Percentiles rank a stretch among this genome's conserved stretches.
Evolutionary conservation across 345 rosid species (phyloP).

Genomic region (Camelina neglecta): DNA sequence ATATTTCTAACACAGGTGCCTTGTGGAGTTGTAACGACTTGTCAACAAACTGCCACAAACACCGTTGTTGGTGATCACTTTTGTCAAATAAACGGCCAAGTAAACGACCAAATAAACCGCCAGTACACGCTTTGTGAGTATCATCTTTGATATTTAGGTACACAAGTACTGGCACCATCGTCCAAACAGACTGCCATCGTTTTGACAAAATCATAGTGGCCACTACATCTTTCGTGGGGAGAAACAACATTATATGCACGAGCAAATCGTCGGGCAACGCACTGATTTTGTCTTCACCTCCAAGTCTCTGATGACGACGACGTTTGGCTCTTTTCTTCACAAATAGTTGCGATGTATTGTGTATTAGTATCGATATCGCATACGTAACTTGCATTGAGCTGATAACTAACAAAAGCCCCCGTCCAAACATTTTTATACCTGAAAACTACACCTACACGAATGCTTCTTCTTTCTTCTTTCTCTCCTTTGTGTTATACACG

Average conservation of each 20-base stretch:
- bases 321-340: neutral
- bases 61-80: neutral
- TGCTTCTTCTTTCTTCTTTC: neutral
- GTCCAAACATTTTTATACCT: neutral
- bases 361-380: neutral
- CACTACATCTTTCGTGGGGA: neutral
- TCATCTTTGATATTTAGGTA: neutral
- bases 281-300: neutral
- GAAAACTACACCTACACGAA: neutral
- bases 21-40: neutral
- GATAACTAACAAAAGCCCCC: neutral
- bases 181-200: neutral
- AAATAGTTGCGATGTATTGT: neutral
- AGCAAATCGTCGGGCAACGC: neutral
- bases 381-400: neutral
- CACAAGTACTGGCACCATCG: neutral
- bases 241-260: no score
- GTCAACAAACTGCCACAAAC: neutral
- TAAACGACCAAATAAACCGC: neutral
- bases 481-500: neutral
- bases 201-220: slow-evolving; percentile 2
- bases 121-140: neutral
- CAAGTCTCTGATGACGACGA: neutral
- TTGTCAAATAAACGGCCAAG: neutral
- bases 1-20: neutral